Evolutionary conservation across 2,329 filamentous ascomycete species (phyloP).

Genomic region (Colletotrichum paranaense): DNA sequence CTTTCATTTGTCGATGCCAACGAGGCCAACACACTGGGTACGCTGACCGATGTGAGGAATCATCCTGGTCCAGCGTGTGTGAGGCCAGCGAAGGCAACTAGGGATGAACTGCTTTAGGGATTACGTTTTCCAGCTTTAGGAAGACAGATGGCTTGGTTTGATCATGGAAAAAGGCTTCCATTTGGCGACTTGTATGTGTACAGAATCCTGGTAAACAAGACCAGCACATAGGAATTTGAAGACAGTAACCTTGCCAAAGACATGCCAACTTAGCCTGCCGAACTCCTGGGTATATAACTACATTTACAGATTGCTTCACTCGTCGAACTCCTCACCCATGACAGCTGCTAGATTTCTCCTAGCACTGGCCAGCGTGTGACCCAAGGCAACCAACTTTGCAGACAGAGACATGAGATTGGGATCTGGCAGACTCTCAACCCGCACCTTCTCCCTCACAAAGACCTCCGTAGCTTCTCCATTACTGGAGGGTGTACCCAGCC

Average conservation of each 20-base stretch:
- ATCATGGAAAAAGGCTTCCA: not conserved
- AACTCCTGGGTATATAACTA: constrained; percentile 40
- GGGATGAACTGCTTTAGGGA: not conserved
- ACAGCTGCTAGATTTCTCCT: constrained; percentile 80
- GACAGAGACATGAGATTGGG: constrained; percentile 86
- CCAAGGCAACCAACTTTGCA: constrained; percentile 83
- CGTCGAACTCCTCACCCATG: constrained; percentile 70
- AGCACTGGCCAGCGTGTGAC: constrained; percentile 77
- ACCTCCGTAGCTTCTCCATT: constrained; percentile 66
- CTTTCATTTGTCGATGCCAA: constrained; percentile 2
- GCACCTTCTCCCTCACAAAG: constrained; percentile 88
- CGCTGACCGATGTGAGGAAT: not conserved
- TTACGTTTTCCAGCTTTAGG: not conserved
- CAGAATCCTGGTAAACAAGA: constrained; percentile 21
- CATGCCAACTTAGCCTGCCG: not conserved
- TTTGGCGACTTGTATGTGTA: constrained; percentile 25
- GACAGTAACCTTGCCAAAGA: constrained; percentile 1
- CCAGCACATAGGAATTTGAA: constrained; percentile 35
- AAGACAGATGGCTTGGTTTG: not conserved
- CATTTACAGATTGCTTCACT: constrained; percentile 34
- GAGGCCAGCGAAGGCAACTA: not conserved
- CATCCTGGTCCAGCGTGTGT: not conserved
- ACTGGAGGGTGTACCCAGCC: constrained; percentile 26
- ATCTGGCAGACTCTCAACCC: constrained; percentile 84
- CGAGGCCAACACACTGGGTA: not conserved